A percentile compares a stretch with the other conserved stretches of the same genome.
These are phyloP conservation scores for Lizonia empirigonia DNA, from an alignment of 2,329 filamentous ascomycete species.

Conservation along the genomic window DNA sequence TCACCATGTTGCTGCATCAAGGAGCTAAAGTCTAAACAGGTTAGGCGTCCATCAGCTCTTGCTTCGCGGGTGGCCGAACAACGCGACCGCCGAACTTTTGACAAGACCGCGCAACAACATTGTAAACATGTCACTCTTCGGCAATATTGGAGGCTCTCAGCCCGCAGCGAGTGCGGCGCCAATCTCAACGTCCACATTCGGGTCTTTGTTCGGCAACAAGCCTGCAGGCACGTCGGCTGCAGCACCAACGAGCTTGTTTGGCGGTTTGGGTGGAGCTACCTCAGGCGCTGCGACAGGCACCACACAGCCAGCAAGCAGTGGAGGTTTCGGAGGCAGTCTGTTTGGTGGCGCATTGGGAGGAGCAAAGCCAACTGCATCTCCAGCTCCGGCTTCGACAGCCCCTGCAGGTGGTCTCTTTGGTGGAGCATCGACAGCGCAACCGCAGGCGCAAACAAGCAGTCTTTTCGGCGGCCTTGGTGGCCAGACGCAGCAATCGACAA, in stretches of 20 bases:
- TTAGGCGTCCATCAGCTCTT: constrained; percentile 11
- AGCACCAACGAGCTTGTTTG: constrained; percentile 38
- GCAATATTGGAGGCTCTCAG: constrained; percentile 36
- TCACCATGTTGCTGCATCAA: neutral
- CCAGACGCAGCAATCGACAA: constrained; percentile 35
- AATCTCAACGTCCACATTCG: constrained; percentile 23
- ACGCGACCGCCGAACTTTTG: constrained; percentile 33
- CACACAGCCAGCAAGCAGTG: constrained; percentile 36
- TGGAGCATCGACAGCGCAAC: constrained; percentile 31
- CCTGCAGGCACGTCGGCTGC: constrained; percentile 29
- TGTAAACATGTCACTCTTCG: constrained; percentile 44
- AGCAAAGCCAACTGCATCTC: constrained; percentile 45
- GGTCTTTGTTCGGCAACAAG: constrained; percentile 36
- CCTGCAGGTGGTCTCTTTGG: constrained; percentile 26
- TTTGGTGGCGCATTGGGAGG: constrained; percentile 38
- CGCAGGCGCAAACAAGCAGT: constrained; percentile 30
- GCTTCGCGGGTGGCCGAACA: constrained; percentile 18
- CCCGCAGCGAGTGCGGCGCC: constrained; percentile 36
- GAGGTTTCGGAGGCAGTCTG: constrained; percentile 41
- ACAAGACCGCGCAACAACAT: constrained; percentile 27
- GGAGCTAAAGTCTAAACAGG: constrained; percentile 5
- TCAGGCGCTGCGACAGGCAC: constrained; percentile 32
- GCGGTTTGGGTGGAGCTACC: constrained; percentile 33
- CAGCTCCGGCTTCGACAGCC: constrained; percentile 27
- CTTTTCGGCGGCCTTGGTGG: constrained; percentile 32